Evolutionary conservation across 371 early-diverging fungal species (phyloP).

Genomic region (Syncephalastrum racemosum): DNA sequence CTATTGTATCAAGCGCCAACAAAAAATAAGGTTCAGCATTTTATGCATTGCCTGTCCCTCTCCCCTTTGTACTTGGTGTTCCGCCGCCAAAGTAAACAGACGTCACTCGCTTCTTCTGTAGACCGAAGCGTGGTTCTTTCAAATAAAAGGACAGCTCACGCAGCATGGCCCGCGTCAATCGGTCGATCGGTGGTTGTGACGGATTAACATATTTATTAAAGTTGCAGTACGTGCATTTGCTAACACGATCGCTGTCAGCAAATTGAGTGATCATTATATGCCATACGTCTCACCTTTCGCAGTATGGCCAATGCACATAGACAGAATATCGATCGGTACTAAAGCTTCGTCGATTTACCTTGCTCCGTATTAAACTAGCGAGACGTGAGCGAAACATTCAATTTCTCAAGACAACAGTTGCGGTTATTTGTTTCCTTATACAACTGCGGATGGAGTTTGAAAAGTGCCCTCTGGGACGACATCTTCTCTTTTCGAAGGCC

Average conservation of each 20-base stretch:
- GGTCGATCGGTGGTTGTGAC: slow-evolving; percentile 48
- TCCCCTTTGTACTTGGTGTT: slow-evolving; percentile 38
- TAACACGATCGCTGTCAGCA: slow-evolving; percentile 11
- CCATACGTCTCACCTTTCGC: slow-evolving; percentile 53
- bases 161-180: slow-evolving; percentile 53
- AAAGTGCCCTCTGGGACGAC: too few species aligned
- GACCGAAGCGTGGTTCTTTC: slow-evolving; percentile 28
- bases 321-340: slow-evolving; percentile 46
- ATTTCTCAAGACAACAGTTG: too few species aligned
- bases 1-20: slow-evolving; percentile 14
- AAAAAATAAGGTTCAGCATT: neutral
- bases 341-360: too few species aligned
- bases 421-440: too few species aligned
- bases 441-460: too few species aligned
- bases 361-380: too few species aligned
- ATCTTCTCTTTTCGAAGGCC: too few species aligned
- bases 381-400: too few species aligned
- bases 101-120: slow-evolving; percentile 39
- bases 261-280: neutral
- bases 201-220: slow-evolving; percentile 84
- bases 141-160: slow-evolving; percentile 50
- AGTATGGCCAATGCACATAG: slow-evolving; percentile 89
- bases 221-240: slow-evolving; percentile 83
- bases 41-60: neutral
- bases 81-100: slow-evolving; percentile 80